Conservation (phyloP, 177 flowering plant species). For the Telopea speciosissima region DNA sequence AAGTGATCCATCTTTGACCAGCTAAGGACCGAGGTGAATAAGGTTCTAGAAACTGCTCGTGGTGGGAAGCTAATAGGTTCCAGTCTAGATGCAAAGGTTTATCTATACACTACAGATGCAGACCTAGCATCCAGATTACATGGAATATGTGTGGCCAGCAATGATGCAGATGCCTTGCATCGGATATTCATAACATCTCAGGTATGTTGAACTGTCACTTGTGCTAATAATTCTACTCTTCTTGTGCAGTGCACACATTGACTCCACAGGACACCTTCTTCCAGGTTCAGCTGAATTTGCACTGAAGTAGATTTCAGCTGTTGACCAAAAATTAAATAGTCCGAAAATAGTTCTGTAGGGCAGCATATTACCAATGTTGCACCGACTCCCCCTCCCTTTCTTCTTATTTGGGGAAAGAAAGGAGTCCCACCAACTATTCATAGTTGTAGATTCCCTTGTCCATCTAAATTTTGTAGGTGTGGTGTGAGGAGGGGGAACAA, state of each 20-base stretch:
- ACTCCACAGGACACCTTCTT: not conserved
- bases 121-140: constrained; percentile 41
- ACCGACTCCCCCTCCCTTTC: no score
- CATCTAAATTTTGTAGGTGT: no score
- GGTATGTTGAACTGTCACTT: constrained; percentile 32
- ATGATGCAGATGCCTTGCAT: constrained; percentile 70
- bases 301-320: no score
- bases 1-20: constrained; percentile 25
- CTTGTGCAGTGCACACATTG: constrained; percentile 5
- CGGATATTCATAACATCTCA: constrained; percentile 87
- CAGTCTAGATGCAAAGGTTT: constrained; percentile 87
- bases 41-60: constrained; percentile 79
- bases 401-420: no score
- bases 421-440: no score
- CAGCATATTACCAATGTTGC: no score
- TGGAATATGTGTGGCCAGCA: constrained; percentile 42
- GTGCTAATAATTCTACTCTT: not conserved
- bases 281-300: not conserved
- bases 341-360: no score
- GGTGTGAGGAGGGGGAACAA: no score
- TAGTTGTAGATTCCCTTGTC: no score
- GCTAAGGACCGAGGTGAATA: constrained; percentile 90
- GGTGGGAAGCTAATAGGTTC: constrained; percentile 75
- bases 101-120: constrained; percentile 47
- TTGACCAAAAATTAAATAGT: no score